Conservation (phyloP, 805 yeast species). For the Isabelozyma rhagii region DNA sequence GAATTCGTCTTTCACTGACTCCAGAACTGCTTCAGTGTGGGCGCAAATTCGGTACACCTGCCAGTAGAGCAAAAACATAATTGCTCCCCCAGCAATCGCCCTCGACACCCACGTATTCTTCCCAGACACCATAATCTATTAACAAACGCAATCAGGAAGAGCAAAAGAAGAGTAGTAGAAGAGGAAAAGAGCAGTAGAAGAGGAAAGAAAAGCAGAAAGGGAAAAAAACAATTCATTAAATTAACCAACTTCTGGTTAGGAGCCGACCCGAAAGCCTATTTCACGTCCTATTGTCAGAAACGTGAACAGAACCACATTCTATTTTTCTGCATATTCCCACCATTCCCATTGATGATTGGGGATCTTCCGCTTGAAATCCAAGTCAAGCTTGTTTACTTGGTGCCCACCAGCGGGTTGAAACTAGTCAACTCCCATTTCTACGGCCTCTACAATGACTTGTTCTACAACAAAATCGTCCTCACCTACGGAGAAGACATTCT, state of each 20-base stretch:
- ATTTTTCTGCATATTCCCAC: neutral
- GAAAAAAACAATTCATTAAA: too few relatives aligned
- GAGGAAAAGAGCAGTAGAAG: too few relatives aligned
- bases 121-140: too few relatives aligned
- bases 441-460: conserved; percentile 48
- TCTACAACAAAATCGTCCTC: conserved; percentile 34
- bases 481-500: conserved; percentile 38
- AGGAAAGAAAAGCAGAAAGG: too few relatives aligned
- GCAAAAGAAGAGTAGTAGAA: too few relatives aligned
- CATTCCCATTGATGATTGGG: conserved; percentile 6
- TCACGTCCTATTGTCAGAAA: too few relatives aligned
- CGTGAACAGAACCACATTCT: neutral
- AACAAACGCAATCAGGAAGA: too few relatives aligned
- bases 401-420: conserved; percentile 33
- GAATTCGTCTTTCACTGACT: neutral
- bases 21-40: neutral
- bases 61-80: neutral
- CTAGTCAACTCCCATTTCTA: conserved; percentile 43
- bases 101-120: neutral
- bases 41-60: neutral
- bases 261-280: too few relatives aligned
- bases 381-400: conserved; percentile 26
- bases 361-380: conserved; percentile 45
- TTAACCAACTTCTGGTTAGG: too few relatives aligned
- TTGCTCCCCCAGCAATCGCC: neutral